Conservation (phyloP, 2,329 filamentous ascomycete species). For the Neonectria neomacrospora region DNA sequence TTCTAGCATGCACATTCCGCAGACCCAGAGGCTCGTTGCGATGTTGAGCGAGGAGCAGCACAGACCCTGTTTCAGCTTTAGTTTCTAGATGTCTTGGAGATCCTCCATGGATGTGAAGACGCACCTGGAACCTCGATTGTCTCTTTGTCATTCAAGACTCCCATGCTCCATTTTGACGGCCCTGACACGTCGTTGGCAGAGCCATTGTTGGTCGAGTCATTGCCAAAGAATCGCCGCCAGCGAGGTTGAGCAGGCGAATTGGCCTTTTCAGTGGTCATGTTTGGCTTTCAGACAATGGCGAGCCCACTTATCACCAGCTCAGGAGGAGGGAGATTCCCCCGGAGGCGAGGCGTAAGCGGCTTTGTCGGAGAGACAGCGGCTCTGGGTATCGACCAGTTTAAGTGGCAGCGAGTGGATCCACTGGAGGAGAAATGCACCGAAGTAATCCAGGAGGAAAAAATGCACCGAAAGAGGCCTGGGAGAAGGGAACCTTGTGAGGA, state of each 20-base stretch:
- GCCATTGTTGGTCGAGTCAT: conserved; percentile 18
- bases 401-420: conserved; percentile 4
- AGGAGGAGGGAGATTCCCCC: background rate
- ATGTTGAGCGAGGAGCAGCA: conserved; percentile 65
- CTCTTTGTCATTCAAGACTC: conserved; percentile 82
- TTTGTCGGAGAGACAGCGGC: background rate
- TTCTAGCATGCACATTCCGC: conserved; percentile 66
- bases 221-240: conserved; percentile 39
- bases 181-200: conserved; percentile 27
- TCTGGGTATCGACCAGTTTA: background rate
- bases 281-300: background rate
- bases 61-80: conserved; percentile 59
- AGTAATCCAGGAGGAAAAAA: background rate
- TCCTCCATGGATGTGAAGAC: conserved; percentile 35
- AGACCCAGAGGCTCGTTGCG: conserved; percentile 70
- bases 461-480: conserved; percentile 2
- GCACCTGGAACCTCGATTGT: conserved; percentile 90
- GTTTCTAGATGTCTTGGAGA: background rate
- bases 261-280: conserved; percentile 34
- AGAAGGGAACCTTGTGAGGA: background rate
- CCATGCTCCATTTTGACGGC: conserved; percentile 69
- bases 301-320: background rate
- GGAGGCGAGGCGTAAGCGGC: background rate
- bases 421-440: conserved; percentile 2
- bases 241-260: conserved; percentile 15